These are phyloP conservation scores for Coffea canephora DNA, from an alignment of 257 asterid genomes.

Conservation along the genomic window DNA sequence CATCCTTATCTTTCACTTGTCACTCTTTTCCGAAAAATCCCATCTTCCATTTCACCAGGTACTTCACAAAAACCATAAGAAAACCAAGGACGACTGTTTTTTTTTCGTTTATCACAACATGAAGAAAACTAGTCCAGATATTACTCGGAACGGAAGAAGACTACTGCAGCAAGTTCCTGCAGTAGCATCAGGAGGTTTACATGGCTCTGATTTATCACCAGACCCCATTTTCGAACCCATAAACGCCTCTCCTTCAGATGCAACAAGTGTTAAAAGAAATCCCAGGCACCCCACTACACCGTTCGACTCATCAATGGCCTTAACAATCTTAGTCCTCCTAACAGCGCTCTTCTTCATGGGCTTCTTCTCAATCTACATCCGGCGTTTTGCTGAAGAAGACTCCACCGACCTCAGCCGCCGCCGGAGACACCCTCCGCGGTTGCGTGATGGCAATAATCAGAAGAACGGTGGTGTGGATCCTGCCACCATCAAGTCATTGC, in stretches of 20 bases:
- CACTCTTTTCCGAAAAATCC: not conserved
- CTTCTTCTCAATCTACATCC: slow-evolving; percentile 64
- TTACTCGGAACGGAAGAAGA: not conserved
- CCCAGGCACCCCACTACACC: slow-evolving; percentile 23
- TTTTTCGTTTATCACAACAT: not conserved
- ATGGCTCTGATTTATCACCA: not conserved
- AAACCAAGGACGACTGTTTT: too few species aligned
- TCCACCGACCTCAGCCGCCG: slow-evolving; percentile 6
- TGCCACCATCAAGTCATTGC: slow-evolving; percentile 43
- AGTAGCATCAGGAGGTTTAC: not conserved
- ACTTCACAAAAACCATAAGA: not conserved
- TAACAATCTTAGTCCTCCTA: slow-evolving; percentile 51
- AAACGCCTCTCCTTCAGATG: slow-evolving; percentile 1
- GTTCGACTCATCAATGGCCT: slow-evolving; percentile 59
- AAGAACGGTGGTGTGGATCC: slow-evolving; percentile 50
- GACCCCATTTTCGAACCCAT: not conserved
- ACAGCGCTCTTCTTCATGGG: slow-evolving; percentile 62
- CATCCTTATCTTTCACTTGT: not conserved
- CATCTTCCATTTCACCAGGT: too few species aligned
- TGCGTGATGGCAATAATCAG: not conserved
- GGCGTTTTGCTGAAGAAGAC: slow-evolving; percentile 43
- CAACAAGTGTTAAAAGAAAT: slow-evolving; percentile 14
- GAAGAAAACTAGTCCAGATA: not conserved
- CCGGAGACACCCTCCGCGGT: slow-evolving; percentile 18
- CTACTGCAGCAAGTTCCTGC: slow-evolving; percentile 1